These are phyloP conservation scores for Hypholoma sublateritium DNA, from an alignment of 768 basidiomycete genomes.

Conservation along the genomic window DNA sequence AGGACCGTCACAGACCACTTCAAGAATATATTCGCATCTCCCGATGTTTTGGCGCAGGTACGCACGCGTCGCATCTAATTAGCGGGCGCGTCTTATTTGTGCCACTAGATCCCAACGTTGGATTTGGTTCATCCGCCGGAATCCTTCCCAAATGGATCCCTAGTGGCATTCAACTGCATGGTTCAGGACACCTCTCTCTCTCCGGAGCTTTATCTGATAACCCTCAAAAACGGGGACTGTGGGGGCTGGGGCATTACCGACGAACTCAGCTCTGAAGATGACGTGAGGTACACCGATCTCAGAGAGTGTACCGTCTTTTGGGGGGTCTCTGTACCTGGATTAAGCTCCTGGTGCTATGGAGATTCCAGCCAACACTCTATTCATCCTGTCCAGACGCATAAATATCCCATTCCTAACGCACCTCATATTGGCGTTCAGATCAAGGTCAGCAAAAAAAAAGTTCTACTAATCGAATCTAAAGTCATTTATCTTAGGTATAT, in stretches of 20 bases:
- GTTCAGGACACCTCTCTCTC: slow-evolving; percentile 79
- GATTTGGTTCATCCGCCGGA: slow-evolving; percentile 48
- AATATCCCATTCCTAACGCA: slow-evolving; percentile 56
- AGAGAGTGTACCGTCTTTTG: slow-evolving; percentile 65
- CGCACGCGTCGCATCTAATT: slow-evolving; percentile 7
- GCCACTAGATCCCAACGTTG: slow-evolving; percentile 57
- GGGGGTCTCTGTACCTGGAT: slow-evolving; percentile 74
- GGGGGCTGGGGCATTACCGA: slow-evolving; percentile 78
- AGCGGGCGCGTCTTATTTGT: background rate
- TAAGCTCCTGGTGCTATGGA: slow-evolving; percentile 55
- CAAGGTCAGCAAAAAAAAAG: slow-evolving; percentile 45
- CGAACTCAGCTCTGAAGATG: slow-evolving; percentile 21
- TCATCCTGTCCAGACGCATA: slow-evolving; percentile 42
- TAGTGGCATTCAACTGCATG: slow-evolving; percentile 77
- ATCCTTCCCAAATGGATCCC: slow-evolving; percentile 46
- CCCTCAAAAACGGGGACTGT: slow-evolving; percentile 36
- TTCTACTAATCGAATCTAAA: background rate
- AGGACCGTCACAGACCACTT: slow-evolving; percentile 47
- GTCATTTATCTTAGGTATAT: slow-evolving; percentile 49
- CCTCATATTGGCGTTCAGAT: slow-evolving; percentile 70
- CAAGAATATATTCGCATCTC: slow-evolving; percentile 35
- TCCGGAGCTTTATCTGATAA: slow-evolving; percentile 70
- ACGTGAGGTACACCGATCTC: slow-evolving; percentile 50
- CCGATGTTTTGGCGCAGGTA: slow-evolving; percentile 42
- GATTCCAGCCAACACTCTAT: slow-evolving; percentile 11